Evolutionary conservation across 1,139 yeast genomes (phyloP).

Genomic region (Pichiaceae sp.): DNA sequence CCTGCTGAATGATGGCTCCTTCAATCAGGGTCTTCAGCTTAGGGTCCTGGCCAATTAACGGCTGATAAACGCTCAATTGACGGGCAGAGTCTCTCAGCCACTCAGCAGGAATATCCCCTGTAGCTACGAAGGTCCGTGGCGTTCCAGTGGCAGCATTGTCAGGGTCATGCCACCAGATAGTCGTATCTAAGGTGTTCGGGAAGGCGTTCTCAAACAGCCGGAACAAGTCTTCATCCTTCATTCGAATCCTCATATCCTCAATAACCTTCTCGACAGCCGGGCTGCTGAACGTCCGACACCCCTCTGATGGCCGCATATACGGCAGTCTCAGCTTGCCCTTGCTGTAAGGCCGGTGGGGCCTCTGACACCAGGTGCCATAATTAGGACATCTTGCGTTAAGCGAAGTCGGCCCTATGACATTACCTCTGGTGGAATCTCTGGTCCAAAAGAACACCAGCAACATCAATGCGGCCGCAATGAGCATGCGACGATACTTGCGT

Average conservation of each 20-base stretch:
- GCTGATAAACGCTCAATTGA: slow-evolving; percentile 71
- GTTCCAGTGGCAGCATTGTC: slow-evolving; percentile 6
- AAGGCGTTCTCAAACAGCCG: slow-evolving; percentile 73
- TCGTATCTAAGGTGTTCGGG: slow-evolving; percentile 85
- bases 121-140: slow-evolving; percentile 62
- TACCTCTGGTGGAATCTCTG: not conserved
- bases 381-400: slow-evolving; percentile 24
- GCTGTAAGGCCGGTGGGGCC: slow-evolving; percentile 41
- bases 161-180: slow-evolving; percentile 61
- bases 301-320: slow-evolving; percentile 63
- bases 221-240: slow-evolving; percentile 59
- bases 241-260: slow-evolving; percentile 38
- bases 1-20: slow-evolving; percentile 82
- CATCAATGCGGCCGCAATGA: not conserved
- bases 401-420: not conserved
- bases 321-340: slow-evolving; percentile 46
- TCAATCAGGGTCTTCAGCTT: slow-evolving; percentile 43
- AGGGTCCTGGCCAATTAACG: slow-evolving; percentile 44
- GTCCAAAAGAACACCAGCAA: not conserved
- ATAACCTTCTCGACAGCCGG: slow-evolving; percentile 57
- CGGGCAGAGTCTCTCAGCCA: slow-evolving; percentile 85
- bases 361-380: slow-evolving; percentile 30
- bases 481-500: not conserved
- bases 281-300: slow-evolving; percentile 69
- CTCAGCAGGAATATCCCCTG: slow-evolving; percentile 89